Evolutionary conservation across 352 stramenopile species (phyloP), one percentile per base, ranked within the genome.

Genomic region (Phytophthora citricola): DNA sequence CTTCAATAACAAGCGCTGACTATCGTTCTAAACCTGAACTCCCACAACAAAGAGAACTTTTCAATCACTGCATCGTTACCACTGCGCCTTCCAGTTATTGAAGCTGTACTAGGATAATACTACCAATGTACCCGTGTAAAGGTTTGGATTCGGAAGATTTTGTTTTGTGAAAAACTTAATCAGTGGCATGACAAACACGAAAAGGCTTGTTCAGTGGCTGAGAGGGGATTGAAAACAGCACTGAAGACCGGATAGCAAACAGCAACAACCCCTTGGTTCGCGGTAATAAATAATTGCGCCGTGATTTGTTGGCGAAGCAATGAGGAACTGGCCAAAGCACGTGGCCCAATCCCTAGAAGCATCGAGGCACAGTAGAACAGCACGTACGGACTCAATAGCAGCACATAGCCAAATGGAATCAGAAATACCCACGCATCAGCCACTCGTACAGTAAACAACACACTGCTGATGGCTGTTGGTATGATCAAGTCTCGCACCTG

Each of bases 141-240:
- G n/a, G 20, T 71, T 49, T 24, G 41, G 40, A 9, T 51, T 54
- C 1, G 68, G 64, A 3, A 60, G 55, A 12, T 63, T 41, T 17
- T 78, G 68, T 20, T 69, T 66, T 5, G 68, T 64, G 9, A 45
- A 20, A n/a, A 74, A 48, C 20, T 74, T 75, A 17, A 73, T 61
- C 14, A 64, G 12, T 7, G 51, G 50, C 32, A 69, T 54, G 5
- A 61, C 47, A 8, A 73, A 31, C 11, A 73, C 47, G 11, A 55
- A 24, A 24, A 20, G 0, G 50, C 47, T 20, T 73, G 58, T 0
- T 63, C 6, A 11, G 40, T 27, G 7, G 38, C 31, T 4, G 65
- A 32, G 24, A 63, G 56, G 20, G 12, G 45, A 10, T 63, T 56
- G 44, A 63, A 63, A 24, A 63, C 49, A 38, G 45, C 66, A 27